A percentile compares a stretch with the other conserved stretches of the same genome.
Conservation (phyloP, 1,284 basidiomycete species). For the Tylopilus orsonianus region DNA sequence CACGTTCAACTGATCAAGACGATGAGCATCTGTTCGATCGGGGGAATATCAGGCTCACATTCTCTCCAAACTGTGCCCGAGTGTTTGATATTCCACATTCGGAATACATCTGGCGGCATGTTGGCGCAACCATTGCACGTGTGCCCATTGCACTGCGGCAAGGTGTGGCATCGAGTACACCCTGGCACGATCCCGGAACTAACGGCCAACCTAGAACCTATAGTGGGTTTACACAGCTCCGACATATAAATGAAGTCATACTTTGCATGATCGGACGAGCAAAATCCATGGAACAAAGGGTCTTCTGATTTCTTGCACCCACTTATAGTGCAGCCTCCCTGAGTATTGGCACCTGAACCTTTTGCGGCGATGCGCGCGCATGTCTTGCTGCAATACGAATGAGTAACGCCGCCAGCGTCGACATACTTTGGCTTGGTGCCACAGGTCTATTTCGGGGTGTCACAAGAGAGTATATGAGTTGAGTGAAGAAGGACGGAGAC, state of each 20-base stretch:
- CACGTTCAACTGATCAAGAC: slow-evolving; percentile 35
- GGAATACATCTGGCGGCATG: slow-evolving; percentile 25
- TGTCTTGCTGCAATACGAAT: slow-evolving; percentile 60
- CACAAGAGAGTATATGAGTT: slow-evolving; percentile 3
- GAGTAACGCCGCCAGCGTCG: slow-evolving; percentile 50
- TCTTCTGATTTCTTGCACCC: slow-evolving; percentile 51
- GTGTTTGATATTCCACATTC: slow-evolving; percentile 33
- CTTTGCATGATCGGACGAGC: slow-evolving; percentile 57
- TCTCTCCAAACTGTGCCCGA: slow-evolving; percentile 37
- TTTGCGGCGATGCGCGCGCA: slow-evolving; percentile 47
- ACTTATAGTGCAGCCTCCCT: slow-evolving; percentile 41
- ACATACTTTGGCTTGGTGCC: slow-evolving; percentile 58
- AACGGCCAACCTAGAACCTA: slow-evolving; percentile 47
- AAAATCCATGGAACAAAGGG: slow-evolving; percentile 49
- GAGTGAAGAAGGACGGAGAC: slow-evolving; percentile 9
- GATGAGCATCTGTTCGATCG: slow-evolving; percentile 19
- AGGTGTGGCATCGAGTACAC: slow-evolving; percentile 46
- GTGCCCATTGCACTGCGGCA: slow-evolving; percentile 37
- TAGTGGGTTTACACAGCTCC: slow-evolving; percentile 10
- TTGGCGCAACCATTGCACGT: slow-evolving; percentile 27
- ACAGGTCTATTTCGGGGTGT: slow-evolving; percentile 44
- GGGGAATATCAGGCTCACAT: slow-evolving; percentile 26
- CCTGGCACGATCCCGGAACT: slow-evolving; percentile 43
- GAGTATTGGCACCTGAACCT: slow-evolving; percentile 18
- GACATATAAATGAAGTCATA: slow-evolving; percentile 28